Percentiles rank a stretch among this genome's conserved stretches.
These are phyloP conservation scores for Pisolithus albus DNA, from an alignment of 768 basidiomycete genomes.

Conservation along the genomic window DNA sequence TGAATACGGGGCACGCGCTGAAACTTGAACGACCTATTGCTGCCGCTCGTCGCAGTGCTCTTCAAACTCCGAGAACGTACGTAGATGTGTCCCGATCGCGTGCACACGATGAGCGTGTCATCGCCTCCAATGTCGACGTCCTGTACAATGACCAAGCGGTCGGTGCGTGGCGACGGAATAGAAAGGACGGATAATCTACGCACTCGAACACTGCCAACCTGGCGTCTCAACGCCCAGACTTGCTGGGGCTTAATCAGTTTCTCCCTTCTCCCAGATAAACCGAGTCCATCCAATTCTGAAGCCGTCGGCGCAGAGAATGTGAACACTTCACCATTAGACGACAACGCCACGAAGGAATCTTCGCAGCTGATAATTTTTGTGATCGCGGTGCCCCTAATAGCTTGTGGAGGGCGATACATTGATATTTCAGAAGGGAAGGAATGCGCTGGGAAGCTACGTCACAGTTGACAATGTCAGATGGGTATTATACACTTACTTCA, in stretches of 20 bases:
- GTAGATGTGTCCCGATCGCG: conserved; percentile 91
- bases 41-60: conserved; percentile 16
- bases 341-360: conserved; percentile 74
- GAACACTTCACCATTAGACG: conserved; percentile 86
- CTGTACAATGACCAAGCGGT: conserved; percentile 27
- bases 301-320: conserved; percentile 53
- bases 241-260: conserved; percentile 70
- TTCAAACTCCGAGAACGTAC: conserved; percentile 57
- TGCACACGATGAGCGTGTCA: conserved; percentile 86
- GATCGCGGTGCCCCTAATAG: conserved; percentile 62
- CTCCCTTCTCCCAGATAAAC: conserved; percentile 24
- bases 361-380: conserved; percentile 76
- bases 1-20: conserved; percentile 76
- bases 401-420: conserved; percentile 78
- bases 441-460: conserved; percentile 62
- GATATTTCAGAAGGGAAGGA: conserved; percentile 70
- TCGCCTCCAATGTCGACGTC: conserved; percentile 88
- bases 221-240: conserved; percentile 83
- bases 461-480: conserved; percentile 1
- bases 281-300: conserved; percentile 21
- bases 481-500: conserved; percentile 44
- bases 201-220: conserved; percentile 77
- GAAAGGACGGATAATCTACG: conserved; percentile 11
- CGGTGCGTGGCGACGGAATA: not conserved
- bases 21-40: conserved; percentile 62